Evolutionary conservation across 2,329 filamentous ascomycete genomes (phyloP), one percentile per base, ranked within the genome.

Genomic region (Chrysoporthe deuterocubensis): DNA sequence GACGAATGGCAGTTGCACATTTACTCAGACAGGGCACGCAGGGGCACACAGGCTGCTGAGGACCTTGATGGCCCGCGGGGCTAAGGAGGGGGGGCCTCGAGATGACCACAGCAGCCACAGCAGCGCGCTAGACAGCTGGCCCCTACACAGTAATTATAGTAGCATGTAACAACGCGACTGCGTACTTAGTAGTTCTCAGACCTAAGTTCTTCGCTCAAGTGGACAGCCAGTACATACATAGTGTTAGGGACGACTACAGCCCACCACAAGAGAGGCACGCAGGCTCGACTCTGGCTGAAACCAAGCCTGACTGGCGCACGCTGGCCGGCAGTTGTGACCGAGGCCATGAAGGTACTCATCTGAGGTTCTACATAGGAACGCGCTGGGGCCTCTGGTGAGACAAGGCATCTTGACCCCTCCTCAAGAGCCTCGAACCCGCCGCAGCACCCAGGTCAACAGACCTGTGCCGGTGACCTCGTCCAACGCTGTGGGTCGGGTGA

Each of bases 1-100:
- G 64, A 67, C 67, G 61, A 67, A 67, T 69, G 34, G 60, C 48
- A 48, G 40, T 52, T 8, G 57, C 57, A 46, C 37, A n/a, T 66
- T 66, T 66, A 61, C 64, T 66, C 64, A 66, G 37, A 9, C 34
- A 37, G 57, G 9, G 9, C 16, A 5, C 40, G 37, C 11, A 18
- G 57, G 26, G 2, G 26, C 26, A 26, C 26, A 26, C 26, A 26
- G 26, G 26, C 26, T 26, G 26, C 26, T 26, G 26, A 26, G 26
- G 26, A 26, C 26, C 26, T 26, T 26, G 26, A 26, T 26, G 26
- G 26, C 26, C 26, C 26, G 26, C 26, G 26, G 26, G 26, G 26
- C 26, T 26, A 26, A 26, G 26, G 26, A 26, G 26, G 26, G 26
- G 26, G 26, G 21, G 18, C 16, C 50, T 54, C 16, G 14, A 34